These are phyloP conservation scores for Solanum lignicaule DNA, from an alignment of 257 asterid species.

Conservation along the genomic window DNA sequence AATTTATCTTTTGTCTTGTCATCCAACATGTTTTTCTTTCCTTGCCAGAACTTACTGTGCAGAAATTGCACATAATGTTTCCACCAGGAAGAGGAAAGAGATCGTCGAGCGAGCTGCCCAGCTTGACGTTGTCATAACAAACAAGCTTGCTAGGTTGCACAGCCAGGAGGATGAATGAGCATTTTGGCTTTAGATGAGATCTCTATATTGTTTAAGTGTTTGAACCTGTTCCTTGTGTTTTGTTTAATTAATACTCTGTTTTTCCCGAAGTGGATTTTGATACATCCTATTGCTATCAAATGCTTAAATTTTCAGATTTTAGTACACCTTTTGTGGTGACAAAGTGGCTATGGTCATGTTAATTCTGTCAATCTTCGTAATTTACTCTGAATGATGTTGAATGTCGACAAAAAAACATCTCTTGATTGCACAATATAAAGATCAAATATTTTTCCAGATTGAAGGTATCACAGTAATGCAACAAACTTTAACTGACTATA, in stretches of 20 bases:
- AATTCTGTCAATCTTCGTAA: background rate
- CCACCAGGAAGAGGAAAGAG: conserved; percentile 60
- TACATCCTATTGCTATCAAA: background rate
- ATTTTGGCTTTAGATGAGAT: background rate
- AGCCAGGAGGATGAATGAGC: conserved; percentile 73
- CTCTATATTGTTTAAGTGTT: background rate
- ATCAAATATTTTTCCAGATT: background rate
- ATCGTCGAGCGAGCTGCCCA: conserved; percentile 65
- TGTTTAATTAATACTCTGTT: background rate
- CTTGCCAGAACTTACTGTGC: conserved; percentile 53
- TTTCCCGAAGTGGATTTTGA: background rate
- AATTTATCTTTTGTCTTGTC: background rate
- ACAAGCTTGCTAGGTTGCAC: conserved; percentile 68
- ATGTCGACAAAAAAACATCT: background rate
- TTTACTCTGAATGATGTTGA: background rate
- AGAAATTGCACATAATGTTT: conserved; percentile 62
- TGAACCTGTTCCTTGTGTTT: background rate
- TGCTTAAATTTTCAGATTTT: background rate
- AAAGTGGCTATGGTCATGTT: background rate
- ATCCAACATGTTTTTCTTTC: background rate
- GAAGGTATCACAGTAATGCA: background rate
- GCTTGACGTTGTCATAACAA: conserved; percentile 63
- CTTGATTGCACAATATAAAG: background rate
- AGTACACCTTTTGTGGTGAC: background rate
- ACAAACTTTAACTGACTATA: background rate